Base-by-base conservation (phyloP, 192 early-diverging fungal species). In the Coemansia sp. region DNA sequence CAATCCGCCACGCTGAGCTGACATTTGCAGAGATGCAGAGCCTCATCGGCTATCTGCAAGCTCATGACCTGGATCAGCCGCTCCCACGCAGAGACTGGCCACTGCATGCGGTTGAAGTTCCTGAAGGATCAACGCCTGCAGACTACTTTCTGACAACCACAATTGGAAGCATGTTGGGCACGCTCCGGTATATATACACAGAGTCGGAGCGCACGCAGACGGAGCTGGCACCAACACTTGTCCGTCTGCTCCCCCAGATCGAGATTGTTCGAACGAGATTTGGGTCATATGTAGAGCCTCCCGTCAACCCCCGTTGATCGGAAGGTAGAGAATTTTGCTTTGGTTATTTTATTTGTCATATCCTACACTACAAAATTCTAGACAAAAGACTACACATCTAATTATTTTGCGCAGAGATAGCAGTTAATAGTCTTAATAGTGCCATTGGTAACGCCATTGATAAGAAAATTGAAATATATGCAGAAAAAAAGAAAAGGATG, bases 201-300 rank as follows among this genome's bases (percentile, higher is more conserved):
- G 74, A 70, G 26, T 65, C 79, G 6, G 44, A 45, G 2, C 48
- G 49, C 11, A 62, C 76, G 15, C 64, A 59, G 15, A 18, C 38
- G 5, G 69, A 81, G 44, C 65, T 76, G 15, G 67, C 60, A 0
- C 61, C 65, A 0, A 23, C 9, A 16, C 43, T 81, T 61, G 32
- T 48, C 9, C 15, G 40, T 1, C 42, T 76, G 39, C 68, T 81
- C 2, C 71, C 79, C 5, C 42, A 45, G 26, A 61, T 67, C 37
- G 53, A 39, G 21, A 64, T 81, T 42, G 52, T 76, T 9, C 74
- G 70, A 44, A 70, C 79, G n/a, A 49, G 79, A 42, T 73, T 70
- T 53, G 74, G 79, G 13, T 76, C 79, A 5, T 81, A 81, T 26
- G 49, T 81, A 13, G 74, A 70, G 11, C 60, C 67, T 1, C 59